Conservation (phyloP, 768 basidiomycete genomes). For the Termitomyces sp. region DNA sequence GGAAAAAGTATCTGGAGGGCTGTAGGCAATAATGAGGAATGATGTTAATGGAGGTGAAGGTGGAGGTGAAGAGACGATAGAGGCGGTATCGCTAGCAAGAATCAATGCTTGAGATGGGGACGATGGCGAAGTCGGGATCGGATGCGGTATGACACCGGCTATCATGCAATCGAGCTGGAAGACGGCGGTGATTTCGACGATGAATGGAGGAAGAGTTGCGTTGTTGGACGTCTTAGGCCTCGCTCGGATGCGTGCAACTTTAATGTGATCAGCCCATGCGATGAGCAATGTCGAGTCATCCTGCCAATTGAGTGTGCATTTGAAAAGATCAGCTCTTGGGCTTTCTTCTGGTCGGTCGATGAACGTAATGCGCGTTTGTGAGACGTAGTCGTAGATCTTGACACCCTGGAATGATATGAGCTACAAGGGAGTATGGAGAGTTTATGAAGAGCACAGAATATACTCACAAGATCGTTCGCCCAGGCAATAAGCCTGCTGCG, state of each 20-base stretch:
- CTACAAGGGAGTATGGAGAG: neutral
- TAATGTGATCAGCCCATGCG: conserved; percentile 92
- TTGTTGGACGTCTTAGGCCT: conserved; percentile 45
- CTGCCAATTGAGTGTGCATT: conserved; percentile 89
- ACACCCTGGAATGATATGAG: conserved; percentile 60
- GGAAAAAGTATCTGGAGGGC: conserved; percentile 69
- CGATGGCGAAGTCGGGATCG: conserved; percentile 31
- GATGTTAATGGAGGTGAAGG: conserved; percentile 47
- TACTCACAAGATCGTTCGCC: conserved; percentile 85
- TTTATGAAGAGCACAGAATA: neutral
- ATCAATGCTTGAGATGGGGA: conserved; percentile 16
- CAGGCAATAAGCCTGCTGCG: conserved; percentile 84
- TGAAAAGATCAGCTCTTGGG: conserved; percentile 93
- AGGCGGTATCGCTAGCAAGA: conserved; percentile 9
- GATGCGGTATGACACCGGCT: conserved; percentile 83
- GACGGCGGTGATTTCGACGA: conserved; percentile 87
- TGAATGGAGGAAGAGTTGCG: conserved; percentile 50
- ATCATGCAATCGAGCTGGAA: conserved; percentile 97
- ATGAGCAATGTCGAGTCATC: conserved; percentile 89
- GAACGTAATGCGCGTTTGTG: conserved; percentile 74
- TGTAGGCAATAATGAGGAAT: conserved; percentile 87
- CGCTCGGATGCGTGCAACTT: conserved; percentile 77
- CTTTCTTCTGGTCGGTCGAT: conserved; percentile 81
- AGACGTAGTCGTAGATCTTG: conserved; percentile 85
- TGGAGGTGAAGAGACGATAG: conserved; percentile 11